Evolutionary conservation across 345 rosid genomes (phyloP).

Genomic region (Citrus glauca): DNA sequence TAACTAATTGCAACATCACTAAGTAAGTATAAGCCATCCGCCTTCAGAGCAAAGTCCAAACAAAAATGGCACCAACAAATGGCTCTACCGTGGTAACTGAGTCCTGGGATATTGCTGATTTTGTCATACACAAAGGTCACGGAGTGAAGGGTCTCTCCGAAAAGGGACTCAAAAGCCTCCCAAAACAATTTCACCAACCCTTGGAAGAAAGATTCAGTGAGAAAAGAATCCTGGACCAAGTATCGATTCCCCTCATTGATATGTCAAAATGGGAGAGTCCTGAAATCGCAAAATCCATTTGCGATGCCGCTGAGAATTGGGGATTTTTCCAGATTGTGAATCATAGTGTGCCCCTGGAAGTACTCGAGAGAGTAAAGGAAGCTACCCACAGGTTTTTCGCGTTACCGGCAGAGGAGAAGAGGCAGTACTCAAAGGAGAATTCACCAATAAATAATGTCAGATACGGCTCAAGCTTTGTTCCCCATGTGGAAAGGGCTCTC

Average conservation of each 20-base stretch:
- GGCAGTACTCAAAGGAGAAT: constrained; percentile 29
- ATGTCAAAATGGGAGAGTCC: constrained; percentile 36
- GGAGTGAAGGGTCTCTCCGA: constrained; percentile 54
- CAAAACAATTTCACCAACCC: constrained; percentile 39
- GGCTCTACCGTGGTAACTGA: neutral
- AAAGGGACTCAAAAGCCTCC: constrained; percentile 37
- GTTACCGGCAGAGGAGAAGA: constrained; percentile 37
- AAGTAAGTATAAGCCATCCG: too few relatives aligned
- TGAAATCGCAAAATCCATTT: constrained; percentile 27
- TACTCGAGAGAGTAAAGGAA: constrained; percentile 16
- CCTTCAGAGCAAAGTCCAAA: neutral
- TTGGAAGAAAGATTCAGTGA: neutral
- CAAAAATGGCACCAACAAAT: constrained; percentile 33
- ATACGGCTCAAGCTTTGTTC: constrained; percentile 37
- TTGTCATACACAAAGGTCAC: constrained; percentile 41
- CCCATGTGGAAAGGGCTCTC: constrained; percentile 39
- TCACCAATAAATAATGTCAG: constrained; percentile 29
- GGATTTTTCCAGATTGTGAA: constrained; percentile 50
- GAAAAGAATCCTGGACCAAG: constrained; percentile 15
- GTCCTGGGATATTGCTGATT: constrained; percentile 31
- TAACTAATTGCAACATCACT: too few relatives aligned
- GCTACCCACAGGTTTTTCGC: constrained; percentile 42
- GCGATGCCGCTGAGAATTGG: constrained; percentile 48
- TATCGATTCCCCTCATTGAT: constrained; percentile 40
- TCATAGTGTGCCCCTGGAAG: constrained; percentile 40